Evolutionary conservation across 306 rosid species (phyloP), one percentile per base, ranked within the genome.

Genomic region (Bauhinia variegata): DNA sequence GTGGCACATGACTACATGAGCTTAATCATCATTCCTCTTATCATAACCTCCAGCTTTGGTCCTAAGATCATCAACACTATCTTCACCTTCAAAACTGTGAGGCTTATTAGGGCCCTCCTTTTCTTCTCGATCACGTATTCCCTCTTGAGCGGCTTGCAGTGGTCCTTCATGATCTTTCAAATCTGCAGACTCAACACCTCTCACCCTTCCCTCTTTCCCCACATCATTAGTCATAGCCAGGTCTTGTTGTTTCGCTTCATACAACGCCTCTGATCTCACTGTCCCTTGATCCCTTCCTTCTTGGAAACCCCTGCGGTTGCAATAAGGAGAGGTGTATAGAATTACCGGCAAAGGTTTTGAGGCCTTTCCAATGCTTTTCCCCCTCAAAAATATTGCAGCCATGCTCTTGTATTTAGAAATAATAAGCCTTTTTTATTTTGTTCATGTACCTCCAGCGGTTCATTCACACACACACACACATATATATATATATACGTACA

Each of bases 111-210:
- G 66, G 18, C 59, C 54, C 47, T 55, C 6, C 72, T 56, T 48
- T 17, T 16, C 12, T 12, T 33, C 54, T 71, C 1, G 41, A 5
- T 23, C 14, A 13, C 49, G 61, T 38, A 37, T 65, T 46, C 39
- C 42, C 42, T 78, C 61, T 55, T 56, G 31, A n/a, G 75, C 70
- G n/a, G 78, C 75, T 1, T 32, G 33, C 82, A 75, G 77, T 33
- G 74, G 68, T 52, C 75, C n/a, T n/a, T n/a, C 82, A 77, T 77
- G 77, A 3, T 72, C 83, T 17, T 59, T 61, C 10, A 47, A 60
- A 7, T 82, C 54, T 18, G 73, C 69, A 23, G 10, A 55, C 15
- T 78, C 83, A 16, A 39, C 80, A 0, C 64, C 76, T 66, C 74
- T 73, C 15, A 34, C 11, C 3, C 70, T 54, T 9, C 60, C 74